Conservation (phyloP, 805 yeast species). For the Grigorovia jiainica region DNA sequence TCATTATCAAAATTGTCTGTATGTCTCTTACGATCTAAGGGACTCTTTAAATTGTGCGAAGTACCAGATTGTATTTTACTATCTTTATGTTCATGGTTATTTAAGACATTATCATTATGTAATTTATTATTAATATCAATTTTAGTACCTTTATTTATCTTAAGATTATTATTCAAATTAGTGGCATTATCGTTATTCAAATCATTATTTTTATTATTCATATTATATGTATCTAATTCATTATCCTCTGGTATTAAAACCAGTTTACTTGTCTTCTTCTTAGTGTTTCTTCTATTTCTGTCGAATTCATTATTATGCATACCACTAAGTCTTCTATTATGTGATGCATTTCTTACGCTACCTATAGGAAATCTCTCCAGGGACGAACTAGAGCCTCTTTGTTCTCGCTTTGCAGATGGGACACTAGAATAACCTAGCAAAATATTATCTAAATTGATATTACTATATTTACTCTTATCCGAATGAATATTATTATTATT, state of each 20-base stretch:
- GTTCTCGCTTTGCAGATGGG: constrained; percentile 58
- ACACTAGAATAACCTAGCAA: constrained; percentile 75
- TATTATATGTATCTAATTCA: constrained; percentile 3
- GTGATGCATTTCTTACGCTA: constrained; percentile 6
- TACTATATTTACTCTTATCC: constrained; percentile 30
- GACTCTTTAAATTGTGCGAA: too few relatives aligned
- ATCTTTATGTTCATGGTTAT: too few relatives aligned
- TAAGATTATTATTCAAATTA: too few relatives aligned
- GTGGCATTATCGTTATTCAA: too few relatives aligned
- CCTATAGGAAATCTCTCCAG: constrained; percentile 12
- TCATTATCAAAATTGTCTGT: background rate
- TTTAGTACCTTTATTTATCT: too few relatives aligned
- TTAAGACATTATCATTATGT: too few relatives aligned
- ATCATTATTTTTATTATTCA: background rate
- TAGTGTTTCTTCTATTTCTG: constrained; percentile 77
- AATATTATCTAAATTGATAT: constrained; percentile 72
- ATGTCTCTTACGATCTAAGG: constrained; percentile 3
- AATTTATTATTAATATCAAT: too few relatives aligned
- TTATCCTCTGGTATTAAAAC: constrained; percentile 66
- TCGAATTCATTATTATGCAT: constrained; percentile 14
- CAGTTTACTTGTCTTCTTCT: constrained; percentile 76
- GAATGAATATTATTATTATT: background rate
- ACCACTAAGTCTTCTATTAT: background rate
- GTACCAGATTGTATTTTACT: too few relatives aligned
- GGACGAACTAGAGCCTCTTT: constrained; percentile 32